phyloP scores from a whole-genome alignment of 2,329 filamentous ascomycete species.

The Beauveria australis region DNA sequence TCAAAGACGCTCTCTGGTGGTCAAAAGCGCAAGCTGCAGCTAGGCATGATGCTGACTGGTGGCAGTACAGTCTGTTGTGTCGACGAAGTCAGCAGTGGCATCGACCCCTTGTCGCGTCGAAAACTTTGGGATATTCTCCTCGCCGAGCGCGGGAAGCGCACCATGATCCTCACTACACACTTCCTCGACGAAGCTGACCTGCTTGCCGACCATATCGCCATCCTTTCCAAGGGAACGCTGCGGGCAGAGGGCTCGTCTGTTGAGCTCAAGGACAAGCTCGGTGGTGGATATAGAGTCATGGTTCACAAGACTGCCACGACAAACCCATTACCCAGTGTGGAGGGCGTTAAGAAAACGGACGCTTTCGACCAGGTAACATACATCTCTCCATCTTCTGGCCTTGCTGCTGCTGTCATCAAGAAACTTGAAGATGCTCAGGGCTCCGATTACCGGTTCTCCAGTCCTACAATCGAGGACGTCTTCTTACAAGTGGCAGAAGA shows the following conservation, averaged over 20 bases:
- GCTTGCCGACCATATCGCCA: conserved; percentile 79
- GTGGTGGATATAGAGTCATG: conserved; percentile 77
- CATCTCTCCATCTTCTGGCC: conserved; percentile 57
- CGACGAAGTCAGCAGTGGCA: conserved; percentile 81
- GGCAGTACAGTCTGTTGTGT: conserved; percentile 83
- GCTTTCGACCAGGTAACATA: conserved; percentile 68
- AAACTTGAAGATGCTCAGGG: conserved; percentile 59
- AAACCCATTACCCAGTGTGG: conserved; percentile 40
- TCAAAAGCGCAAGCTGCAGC: conserved; percentile 84
- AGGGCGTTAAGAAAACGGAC: conserved; percentile 47
- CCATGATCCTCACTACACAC: conserved; percentile 83
- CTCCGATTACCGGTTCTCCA: conserved; percentile 74
- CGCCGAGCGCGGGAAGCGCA: conserved; percentile 71
- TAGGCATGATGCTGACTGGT: conserved; percentile 93
- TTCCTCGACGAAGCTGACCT: conserved; percentile 91
- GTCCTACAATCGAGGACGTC: conserved; percentile 87
- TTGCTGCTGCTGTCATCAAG: conserved; percentile 64
- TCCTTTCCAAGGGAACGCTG: conserved; percentile 75
- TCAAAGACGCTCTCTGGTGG: conserved; percentile 79
- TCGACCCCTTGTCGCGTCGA: conserved; percentile 76
- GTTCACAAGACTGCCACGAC: conserved; percentile 52
- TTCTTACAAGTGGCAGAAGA: conserved; percentile 83
- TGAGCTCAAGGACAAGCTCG: conserved; percentile 72
- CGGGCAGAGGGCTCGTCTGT: conserved; percentile 79
- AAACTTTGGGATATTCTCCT: conserved; percentile 94